Evolutionary conservation across 1,139 yeast species (phyloP), one percentile per base, ranked within the genome.

Genomic region (Kurtzmaniella quercitrusa): DNA sequence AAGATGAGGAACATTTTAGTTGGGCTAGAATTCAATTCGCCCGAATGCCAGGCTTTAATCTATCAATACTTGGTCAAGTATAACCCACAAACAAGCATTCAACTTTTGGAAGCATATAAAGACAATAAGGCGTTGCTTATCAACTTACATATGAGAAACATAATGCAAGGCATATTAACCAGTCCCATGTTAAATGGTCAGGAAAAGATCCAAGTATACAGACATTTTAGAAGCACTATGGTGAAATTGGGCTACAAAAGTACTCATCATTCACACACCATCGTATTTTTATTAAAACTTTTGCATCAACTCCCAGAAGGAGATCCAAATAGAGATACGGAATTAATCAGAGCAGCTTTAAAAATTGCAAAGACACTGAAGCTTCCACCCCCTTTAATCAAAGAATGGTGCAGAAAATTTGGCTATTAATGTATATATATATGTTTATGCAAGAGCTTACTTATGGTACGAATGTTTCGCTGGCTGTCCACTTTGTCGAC

Each of bases 81-180:
- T 15, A 61, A 63, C 38, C 66, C 68, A 3, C 31, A 34, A 19
- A 54, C 55, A 27, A 51, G 66, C 1, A 25, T 61, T 14, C 51
- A 53, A 41, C 50, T 68, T 16, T 51, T 66, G 16, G 45, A 53
- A 1, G 47, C 48, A 24, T 60, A 63, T 49, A 45, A 53, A 23
- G 41, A 50, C 7, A 53, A 51, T 15, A 55, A 57, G 38, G 39
- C 52, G 3, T 40, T 49, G 4, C 44, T 66, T 19, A 46, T 54
- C 3, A 48, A 50, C 29, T 47, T 44, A 8, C 45, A 56, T 18
- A 48, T 62, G 48, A 48, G 53, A 12, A 58, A 58, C 3, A 52
- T 57, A 15, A 57, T 63, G 43, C 51, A 59, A 16, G 73, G 71
- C 2, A 54, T 67, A 1, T 44, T 68, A 8, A 45, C 51, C 8